Conservation (phyloP, 2,329 filamentous ascomycete genomes). For the Drechmeria coniospora region DNA sequence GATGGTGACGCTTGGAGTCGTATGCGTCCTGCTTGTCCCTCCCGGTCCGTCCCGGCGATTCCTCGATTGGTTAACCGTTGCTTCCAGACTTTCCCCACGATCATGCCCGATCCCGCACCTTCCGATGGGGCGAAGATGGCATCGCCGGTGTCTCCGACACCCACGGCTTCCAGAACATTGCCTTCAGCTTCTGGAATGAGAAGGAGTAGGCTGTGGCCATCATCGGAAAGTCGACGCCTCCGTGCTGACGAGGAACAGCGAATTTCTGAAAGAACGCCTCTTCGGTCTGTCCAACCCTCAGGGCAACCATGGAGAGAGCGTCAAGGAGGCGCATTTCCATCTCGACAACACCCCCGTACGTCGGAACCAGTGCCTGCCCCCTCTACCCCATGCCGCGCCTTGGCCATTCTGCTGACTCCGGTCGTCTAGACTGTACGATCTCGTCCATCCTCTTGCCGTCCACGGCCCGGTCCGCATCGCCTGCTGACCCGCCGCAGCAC, state of each 20-base stretch:
- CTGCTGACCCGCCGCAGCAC: slow-evolving; percentile 39
- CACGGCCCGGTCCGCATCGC: slow-evolving; percentile 1
- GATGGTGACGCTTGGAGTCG: slow-evolving; percentile 93
- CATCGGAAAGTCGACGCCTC: slow-evolving; percentile 7
- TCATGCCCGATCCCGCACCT: slow-evolving; percentile 73
- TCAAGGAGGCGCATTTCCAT: slow-evolving; percentile 96
- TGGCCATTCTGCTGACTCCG: slow-evolving; percentile 11
- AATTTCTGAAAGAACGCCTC: slow-evolving; percentile 85
- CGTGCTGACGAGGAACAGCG: slow-evolving; percentile 37
- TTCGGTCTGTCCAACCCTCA: slow-evolving; percentile 94
- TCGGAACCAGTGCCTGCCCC: slow-evolving; percentile 2
- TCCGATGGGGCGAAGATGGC: slow-evolving; percentile 92
- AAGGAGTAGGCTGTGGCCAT: slow-evolving; percentile 51
- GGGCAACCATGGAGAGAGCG: slow-evolving; percentile 90
- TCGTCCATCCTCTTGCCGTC: too few species aligned
- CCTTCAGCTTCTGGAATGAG: slow-evolving; percentile 95
- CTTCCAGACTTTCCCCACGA: slow-evolving; percentile 78
- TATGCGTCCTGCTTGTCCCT: too few species aligned
- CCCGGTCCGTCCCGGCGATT: too few species aligned
- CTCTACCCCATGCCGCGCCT: background rate
- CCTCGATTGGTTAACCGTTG: slow-evolving; percentile 5
- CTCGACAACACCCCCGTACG: slow-evolving; percentile 75
- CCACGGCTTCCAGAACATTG: slow-evolving; percentile 81
- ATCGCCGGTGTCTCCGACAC: slow-evolving; percentile 89
- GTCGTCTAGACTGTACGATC: slow-evolving; percentile 27